Conservation (phyloP, 352 stramenopile species). For the Phytophthora megakarya region DNA sequence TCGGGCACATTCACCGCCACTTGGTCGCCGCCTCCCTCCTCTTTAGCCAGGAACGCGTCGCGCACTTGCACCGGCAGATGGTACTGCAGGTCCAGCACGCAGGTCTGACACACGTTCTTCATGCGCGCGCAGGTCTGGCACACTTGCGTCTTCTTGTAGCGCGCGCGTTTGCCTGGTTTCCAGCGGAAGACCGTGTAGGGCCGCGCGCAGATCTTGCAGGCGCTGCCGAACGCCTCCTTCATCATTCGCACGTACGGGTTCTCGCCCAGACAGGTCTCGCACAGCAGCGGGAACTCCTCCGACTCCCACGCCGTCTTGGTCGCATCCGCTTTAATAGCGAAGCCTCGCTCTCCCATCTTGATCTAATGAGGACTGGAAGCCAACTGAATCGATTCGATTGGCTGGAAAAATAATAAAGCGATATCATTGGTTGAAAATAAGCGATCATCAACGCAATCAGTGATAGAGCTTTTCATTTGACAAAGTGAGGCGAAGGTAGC, state of each 20-base stretch:
- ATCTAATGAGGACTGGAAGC: conserved; percentile 6
- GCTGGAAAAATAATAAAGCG: too few species aligned
- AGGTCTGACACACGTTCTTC: conserved; percentile 99
- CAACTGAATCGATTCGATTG: not conserved
- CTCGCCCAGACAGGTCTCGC: conserved; percentile 98
- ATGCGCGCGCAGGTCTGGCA: conserved; percentile 98
- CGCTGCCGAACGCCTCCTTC: conserved; percentile 95
- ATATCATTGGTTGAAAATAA: conserved; percentile 24
- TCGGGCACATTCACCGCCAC: conserved; percentile 87
- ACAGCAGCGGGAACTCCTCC: conserved; percentile 98
- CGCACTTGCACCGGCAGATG: conserved; percentile 95
- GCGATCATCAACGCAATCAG: conserved; percentile 1
- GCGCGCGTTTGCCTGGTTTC: conserved; percentile 96
- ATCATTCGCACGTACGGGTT: conserved; percentile 99
- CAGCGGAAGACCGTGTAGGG: conserved; percentile 98
- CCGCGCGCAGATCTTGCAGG: conserved; percentile 98
- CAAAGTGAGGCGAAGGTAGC: conserved; percentile 13
- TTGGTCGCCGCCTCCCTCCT: conserved; percentile 31
- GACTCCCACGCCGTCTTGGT: conserved; percentile 91
- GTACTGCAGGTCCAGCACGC: conserved; percentile 98
- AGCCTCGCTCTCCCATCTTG: conserved; percentile 82
- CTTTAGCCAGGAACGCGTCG: conserved; percentile 86
- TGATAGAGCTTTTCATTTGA: conserved; percentile 23
- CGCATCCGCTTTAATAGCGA: conserved; percentile 87
- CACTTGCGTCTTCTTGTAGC: conserved; percentile 98